Conservation (phyloP, 1,284 basidiomycete species). For the Heterobasidion parviporum region DNA sequence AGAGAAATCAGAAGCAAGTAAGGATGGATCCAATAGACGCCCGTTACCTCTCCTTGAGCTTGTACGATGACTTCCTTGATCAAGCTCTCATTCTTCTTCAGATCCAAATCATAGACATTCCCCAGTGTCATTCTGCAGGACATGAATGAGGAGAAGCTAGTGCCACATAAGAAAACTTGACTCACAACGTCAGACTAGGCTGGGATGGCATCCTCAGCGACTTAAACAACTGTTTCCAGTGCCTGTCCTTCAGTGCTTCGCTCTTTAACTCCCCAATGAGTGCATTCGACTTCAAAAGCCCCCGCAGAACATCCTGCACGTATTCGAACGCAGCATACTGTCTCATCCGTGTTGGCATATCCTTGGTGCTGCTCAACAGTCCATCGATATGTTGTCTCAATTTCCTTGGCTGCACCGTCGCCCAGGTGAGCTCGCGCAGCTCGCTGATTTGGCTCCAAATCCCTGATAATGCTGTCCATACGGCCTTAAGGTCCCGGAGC, state of each 20-base stretch:
- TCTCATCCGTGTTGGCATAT: constrained; percentile 98
- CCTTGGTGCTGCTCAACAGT: constrained; percentile 85
- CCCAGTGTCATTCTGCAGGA: constrained; percentile 83
- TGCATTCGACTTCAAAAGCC: constrained; percentile 84
- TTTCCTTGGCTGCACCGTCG: constrained; percentile 90
- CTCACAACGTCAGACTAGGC: constrained; percentile 63
- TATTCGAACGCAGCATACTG: constrained; percentile 99
- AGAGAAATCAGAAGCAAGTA: not conserved
- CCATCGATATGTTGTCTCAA: constrained; percentile 90
- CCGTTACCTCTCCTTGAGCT: constrained; percentile 89
- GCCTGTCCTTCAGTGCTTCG: constrained; percentile 94
- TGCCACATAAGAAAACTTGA: constrained; percentile 8
- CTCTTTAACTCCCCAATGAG: constrained; percentile 92
- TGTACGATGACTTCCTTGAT: constrained; percentile 96
- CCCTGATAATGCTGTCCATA: constrained; percentile 97
- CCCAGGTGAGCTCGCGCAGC: constrained; percentile 85
- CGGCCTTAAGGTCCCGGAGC: constrained; percentile 91
- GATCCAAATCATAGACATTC: constrained; percentile 94
- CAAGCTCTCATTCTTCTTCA: constrained; percentile 84
- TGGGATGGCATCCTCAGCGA: constrained; percentile 64
- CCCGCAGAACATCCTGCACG: constrained; percentile 86
- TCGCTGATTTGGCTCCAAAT: constrained; percentile 94
- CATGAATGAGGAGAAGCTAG: constrained; percentile 1
- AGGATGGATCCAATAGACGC: not conserved
- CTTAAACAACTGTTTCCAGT: constrained; percentile 98